Evolutionary conservation across 2,329 filamentous ascomycete genomes (phyloP).

Genomic region (Diaporthe citrichinensis): DNA sequence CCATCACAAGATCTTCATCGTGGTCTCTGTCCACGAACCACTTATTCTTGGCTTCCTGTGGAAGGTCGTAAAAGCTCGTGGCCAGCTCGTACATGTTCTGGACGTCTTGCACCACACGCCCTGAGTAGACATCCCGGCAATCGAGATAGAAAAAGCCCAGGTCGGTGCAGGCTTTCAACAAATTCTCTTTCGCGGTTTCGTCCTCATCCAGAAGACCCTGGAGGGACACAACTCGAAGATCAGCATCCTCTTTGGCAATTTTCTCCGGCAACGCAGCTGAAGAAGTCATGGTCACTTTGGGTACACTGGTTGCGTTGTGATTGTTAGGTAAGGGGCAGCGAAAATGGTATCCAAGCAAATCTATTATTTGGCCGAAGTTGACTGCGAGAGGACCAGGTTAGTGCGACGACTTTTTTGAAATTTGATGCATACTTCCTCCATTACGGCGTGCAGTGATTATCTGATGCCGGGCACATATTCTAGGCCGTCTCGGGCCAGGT

Average conservation of each 20-base stretch:
- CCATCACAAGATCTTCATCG: slow-evolving; percentile 17
- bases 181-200: neutral
- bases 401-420: neutral
- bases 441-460: accelerated
- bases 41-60: neutral
- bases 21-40: slow-evolving; percentile 23
- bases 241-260: slow-evolving; percentile 11
- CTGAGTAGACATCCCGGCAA: slow-evolving; percentile 4
- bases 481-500: neutral
- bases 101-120: neutral
- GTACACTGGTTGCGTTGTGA: neutral
- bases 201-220: slow-evolving; percentile 18
- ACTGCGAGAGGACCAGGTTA: accelerated
- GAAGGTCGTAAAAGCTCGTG: slow-evolving; percentile 2
- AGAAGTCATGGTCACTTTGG: neutral
- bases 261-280: neutral
- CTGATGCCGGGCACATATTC: neutral
- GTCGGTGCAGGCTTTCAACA: slow-evolving; percentile 24
- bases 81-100: slow-evolving; percentile 13
- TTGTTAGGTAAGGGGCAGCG: neutral
- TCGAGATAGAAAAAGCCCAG: slow-evolving; percentile 27
- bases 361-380: neutral
- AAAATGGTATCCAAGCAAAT: neutral
- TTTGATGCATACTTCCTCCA: neutral
- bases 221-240: neutral